Conservation (phyloP, 129 eudicot genomes). For the Centella asiatica region DNA sequence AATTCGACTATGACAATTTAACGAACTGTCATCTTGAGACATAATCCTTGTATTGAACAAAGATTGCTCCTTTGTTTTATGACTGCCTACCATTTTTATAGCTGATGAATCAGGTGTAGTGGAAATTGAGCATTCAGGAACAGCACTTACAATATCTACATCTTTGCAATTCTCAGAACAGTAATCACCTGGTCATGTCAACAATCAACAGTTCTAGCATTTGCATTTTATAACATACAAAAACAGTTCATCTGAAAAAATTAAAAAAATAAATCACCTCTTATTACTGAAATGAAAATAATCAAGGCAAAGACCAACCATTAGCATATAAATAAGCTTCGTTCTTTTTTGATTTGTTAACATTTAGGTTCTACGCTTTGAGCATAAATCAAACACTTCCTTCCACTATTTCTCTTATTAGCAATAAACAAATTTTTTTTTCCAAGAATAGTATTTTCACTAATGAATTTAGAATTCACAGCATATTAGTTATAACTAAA, state of each 20-base stretch:
- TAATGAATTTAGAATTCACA: no score
- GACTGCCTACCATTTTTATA: slow-evolving; percentile 14
- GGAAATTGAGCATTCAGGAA: slow-evolving; percentile 26
- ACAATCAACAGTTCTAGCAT: background rate
- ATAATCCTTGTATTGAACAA: slow-evolving; percentile 30
- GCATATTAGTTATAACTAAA: no score
- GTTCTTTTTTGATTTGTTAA: no score
- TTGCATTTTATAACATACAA: background rate
- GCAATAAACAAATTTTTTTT: no score
- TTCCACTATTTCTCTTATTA: no score
- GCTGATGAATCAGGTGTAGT: slow-evolving; percentile 17
- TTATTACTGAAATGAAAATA: background rate
- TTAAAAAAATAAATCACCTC: no score
- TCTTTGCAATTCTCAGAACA: slow-evolving; percentile 34
- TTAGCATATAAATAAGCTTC: no score
- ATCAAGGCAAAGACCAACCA: no score
- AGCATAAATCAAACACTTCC: no score
- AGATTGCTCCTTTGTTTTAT: slow-evolving; percentile 26
- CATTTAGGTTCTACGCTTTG: no score
- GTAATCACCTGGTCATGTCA: slow-evolving; percentile 23
- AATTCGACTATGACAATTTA: slow-evolving; percentile 54
- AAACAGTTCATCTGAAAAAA: background rate
- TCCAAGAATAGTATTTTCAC: no score
- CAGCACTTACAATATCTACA: slow-evolving; percentile 41
- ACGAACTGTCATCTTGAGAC: slow-evolving; percentile 28